Base-by-base conservation (phyloP, 2,329 filamentous ascomycete genomes). In the Curvularia verruculosa region DNA sequence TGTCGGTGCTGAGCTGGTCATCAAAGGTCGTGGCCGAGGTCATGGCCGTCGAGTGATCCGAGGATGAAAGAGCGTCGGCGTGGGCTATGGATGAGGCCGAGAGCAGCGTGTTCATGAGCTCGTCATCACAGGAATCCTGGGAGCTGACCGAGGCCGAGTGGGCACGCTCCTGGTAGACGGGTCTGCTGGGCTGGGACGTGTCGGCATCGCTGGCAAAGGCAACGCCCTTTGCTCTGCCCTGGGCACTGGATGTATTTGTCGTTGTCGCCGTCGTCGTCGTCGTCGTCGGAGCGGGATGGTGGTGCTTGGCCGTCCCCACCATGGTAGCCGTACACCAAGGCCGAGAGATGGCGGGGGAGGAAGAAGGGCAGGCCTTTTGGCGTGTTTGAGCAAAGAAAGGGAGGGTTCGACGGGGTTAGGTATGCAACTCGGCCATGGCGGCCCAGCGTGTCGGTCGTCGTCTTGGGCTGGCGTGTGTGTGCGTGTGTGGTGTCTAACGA, bases 1-100 rank as follows among this genome's bases (percentile, higher is more conserved):
- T 65, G 13, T 61, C 53, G 31, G 62, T 52, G 46, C 41, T 58
- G 26, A 65, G 64, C 18, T 58, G 53, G 52, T 73, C 69, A 43
- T 72, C 69, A 49, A 66, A 60, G 23, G 66, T 69, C 61, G 69
- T 74, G 36, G 69, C 63, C 19, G 74, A 74, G 5, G 72, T 75
- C 64, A 71, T 69, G 50, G 74, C 70, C 12, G 74, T 75, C 53
- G 73, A 75, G 39, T 69, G 56, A 46, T 58, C 70, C 4, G 64
- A 69, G 31, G 70, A 70, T 13, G 72, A 69, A n/a, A 70, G 61
- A 10, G 69, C 66, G 54, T 70, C 68, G 21, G 64, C 64, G 47
- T 68, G 65, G 18, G 59, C 68, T 5, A 69, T 60, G 6, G 71
- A 73, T n/a, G 70, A 71, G 40, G 71, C 70, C 7, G 71, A 74